Evolutionary conservation across 2,329 filamentous ascomycete species (phyloP).

Genomic region (Clonostachys sp.): DNA sequence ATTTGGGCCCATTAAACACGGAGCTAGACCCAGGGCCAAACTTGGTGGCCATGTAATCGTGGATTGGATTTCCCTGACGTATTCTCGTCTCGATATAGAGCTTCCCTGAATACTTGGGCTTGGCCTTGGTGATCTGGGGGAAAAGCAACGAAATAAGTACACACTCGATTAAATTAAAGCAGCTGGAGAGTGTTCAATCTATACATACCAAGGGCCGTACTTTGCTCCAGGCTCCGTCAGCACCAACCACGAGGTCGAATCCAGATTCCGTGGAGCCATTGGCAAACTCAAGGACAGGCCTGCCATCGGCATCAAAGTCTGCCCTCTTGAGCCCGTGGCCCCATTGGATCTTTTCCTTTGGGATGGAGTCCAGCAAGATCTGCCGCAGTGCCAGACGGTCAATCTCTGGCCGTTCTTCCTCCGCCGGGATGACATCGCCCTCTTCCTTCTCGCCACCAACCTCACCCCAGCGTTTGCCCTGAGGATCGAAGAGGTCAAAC

Average conservation of each 20-base stretch:
- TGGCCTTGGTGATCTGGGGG: constrained; percentile 17
- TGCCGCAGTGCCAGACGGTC: constrained; percentile 23
- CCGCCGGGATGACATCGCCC: constrained; percentile 5
- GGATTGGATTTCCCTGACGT: neutral
- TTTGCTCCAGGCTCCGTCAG: constrained; percentile 10
- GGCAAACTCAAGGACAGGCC: neutral
- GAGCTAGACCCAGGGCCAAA: neutral
- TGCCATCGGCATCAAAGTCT: neutral
- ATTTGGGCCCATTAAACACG: neutral
- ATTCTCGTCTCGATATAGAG: constrained; percentile 28
- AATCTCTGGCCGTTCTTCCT: constrained; percentile 26
- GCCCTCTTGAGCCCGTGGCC: neutral
- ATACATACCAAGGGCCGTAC: constrained; percentile 18
- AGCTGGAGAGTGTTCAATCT: too few species aligned
- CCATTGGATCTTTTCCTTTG: constrained; percentile 19
- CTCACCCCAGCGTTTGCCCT: constrained; percentile 31
- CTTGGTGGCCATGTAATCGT: neutral
- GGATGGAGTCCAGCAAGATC: constrained; percentile 23
- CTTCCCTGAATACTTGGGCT: constrained; percentile 30
- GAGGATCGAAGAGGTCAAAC: constrained; percentile 28
- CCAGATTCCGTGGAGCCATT: neutral
- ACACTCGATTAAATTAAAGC: too few species aligned
- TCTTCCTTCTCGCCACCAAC: neutral
- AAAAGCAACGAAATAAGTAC: too few species aligned
- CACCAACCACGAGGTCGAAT: constrained; percentile 3